These are phyloP conservation scores for Talaromyces sp. DNA, from an alignment of 2,329 filamentous ascomycete genomes.

Conservation along the genomic window DNA sequence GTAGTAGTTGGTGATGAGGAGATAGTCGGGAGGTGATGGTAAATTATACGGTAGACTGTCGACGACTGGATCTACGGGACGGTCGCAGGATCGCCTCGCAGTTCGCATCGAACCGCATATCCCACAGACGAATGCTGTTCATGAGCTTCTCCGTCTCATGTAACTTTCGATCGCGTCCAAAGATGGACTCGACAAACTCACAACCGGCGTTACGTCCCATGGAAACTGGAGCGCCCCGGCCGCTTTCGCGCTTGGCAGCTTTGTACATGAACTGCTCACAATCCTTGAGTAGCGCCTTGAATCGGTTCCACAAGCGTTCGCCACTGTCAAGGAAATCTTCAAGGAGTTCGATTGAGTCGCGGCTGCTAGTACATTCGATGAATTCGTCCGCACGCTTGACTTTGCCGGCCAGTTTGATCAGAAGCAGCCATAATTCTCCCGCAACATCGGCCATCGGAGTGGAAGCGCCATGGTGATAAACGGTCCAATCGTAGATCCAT, in stretches of 20 bases:
- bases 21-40: not conserved
- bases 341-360: constrained; percentile 72
- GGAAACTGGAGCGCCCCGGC: constrained; percentile 59
- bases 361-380: constrained; percentile 64
- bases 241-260: constrained; percentile 66
- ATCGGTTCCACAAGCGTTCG: constrained; percentile 77
- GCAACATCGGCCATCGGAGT: constrained; percentile 86
- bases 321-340: constrained; percentile 88
- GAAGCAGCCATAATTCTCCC: constrained; percentile 87
- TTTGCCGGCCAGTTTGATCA: constrained; percentile 91
- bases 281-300: constrained; percentile 78
- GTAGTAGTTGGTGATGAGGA: not conserved
- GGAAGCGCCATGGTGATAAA: constrained; percentile 76
- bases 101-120: constrained; percentile 90
- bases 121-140: constrained; percentile 81
- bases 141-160: constrained; percentile 90
- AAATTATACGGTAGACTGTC: constrained; percentile 23
- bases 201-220: constrained; percentile 89
- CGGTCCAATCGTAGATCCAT: constrained; percentile 99
- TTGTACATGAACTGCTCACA: constrained; percentile 96
- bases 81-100: constrained; percentile 77
- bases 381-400: constrained; percentile 83
- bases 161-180: constrained; percentile 83
- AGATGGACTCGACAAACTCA: constrained; percentile 94
- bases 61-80: constrained; percentile 11